Evolutionary conservation across 2,329 filamentous ascomycete genomes (phyloP).

Genomic region (Tolypocladium nubicola): DNA sequence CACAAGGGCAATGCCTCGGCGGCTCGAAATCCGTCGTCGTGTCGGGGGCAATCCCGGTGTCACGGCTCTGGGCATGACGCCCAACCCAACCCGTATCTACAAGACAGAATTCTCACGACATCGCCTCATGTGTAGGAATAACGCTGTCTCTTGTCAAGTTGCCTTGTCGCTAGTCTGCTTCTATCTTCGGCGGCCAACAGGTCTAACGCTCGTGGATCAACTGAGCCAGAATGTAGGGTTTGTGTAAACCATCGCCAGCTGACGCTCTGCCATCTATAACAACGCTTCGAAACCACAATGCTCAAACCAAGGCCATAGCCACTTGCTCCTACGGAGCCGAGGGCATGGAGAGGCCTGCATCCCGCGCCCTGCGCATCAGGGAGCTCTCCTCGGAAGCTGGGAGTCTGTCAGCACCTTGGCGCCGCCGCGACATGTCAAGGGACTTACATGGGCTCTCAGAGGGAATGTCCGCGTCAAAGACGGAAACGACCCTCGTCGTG

Average conservation of each 20-base stretch:
- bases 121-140: neutral
- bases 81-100: too few relatives aligned
- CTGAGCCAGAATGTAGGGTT: neutral
- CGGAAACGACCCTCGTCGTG: constrained; percentile 7
- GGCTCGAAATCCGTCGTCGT: neutral
- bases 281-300: neutral
- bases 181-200: neutral
- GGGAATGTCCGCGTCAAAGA: constrained; percentile 4
- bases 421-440: neutral
- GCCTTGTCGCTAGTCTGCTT: neutral
- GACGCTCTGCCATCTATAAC: neutral
- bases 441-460: constrained; percentile 5
- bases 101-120: neutral
- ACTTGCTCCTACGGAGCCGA: neutral
- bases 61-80: neutral
- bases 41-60: neutral
- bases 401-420: neutral
- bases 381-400: constrained; percentile 5
- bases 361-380: constrained; percentile 2
- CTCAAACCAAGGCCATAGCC: neutral
- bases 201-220: neutral
- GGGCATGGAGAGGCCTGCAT: constrained; percentile 5
- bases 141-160: neutral
- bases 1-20: neutral
- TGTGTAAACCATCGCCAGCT: neutral